A percentile compares a stretch with the other conserved stretches of the same genome.
These are phyloP conservation scores for Coleophoma eucalyptorum DNA, from an alignment of 2,329 filamentous ascomycete species.

Conservation along the genomic window DNA sequence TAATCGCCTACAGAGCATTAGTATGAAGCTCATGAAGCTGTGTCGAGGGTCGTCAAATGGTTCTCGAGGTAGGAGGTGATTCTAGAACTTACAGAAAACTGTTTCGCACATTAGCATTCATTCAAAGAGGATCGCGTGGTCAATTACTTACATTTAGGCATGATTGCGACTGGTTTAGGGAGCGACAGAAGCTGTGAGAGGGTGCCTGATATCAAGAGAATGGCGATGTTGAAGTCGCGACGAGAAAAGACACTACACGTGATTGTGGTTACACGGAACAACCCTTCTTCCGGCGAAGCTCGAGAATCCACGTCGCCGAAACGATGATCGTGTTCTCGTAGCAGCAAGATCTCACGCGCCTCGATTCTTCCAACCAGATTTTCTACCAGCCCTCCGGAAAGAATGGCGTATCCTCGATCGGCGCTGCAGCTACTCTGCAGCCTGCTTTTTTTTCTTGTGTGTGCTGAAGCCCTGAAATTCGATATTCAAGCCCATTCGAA, in stretches of 20 bases:
- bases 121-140: conserved; percentile 2
- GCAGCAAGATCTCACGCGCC: conserved; percentile 1
- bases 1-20: conserved; percentile 66
- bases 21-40: conserved; percentile 7
- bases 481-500: conserved; percentile 71
- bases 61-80: conserved; percentile 5
- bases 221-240: background rate
- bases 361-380: conserved; percentile 1
- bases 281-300: background rate
- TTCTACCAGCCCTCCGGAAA: conserved; percentile 13
- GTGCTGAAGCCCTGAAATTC: conserved; percentile 78
- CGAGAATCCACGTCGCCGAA: conserved; percentile 1
- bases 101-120: conserved; percentile 32
- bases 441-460: conserved; percentile 50
- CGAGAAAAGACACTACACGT: background rate
- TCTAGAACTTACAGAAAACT: conserved; percentile 65
- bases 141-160: conserved; percentile 78
- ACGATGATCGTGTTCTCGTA: background rate
- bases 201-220: background rate
- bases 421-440: conserved; percentile 56
- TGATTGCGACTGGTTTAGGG: conserved; percentile 39
- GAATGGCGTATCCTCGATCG: conserved; percentile 47
- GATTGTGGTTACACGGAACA: background rate
- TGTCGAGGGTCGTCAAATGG: conserved; percentile 4
- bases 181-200: background rate